These are phyloP conservation scores for Talaromyces nanjingensis DNA, from an alignment of 495 filamentous ascomycete genomes.

Conservation along the genomic window DNA sequence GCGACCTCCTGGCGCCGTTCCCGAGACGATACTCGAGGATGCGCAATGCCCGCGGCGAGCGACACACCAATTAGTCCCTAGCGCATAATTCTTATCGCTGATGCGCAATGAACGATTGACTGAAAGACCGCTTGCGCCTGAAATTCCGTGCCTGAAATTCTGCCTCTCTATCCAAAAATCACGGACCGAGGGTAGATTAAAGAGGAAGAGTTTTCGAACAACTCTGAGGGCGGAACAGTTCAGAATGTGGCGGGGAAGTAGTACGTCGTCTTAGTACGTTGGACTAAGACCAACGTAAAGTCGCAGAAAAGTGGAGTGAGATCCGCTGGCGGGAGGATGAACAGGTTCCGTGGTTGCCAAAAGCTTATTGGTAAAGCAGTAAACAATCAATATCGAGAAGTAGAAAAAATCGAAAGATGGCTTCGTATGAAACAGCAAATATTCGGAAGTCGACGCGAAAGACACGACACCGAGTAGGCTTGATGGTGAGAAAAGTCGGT, in stretches of 20 bases:
- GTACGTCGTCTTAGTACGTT: neutral
- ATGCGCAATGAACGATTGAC: neutral
- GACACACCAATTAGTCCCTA: conserved; percentile 14
- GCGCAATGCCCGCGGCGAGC: conserved; percentile 20
- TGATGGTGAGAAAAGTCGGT: neutral
- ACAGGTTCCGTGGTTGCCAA: neutral
- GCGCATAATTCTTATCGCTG: conserved; percentile 19
- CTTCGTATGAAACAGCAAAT: neutral
- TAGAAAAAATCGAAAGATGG: neutral
- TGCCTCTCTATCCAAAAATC: neutral
- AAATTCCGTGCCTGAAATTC: neutral
- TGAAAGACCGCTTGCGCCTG: neutral
- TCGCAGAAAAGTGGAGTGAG: neutral
- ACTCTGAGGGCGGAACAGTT: conserved; percentile 1
- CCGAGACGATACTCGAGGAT: conserved; percentile 19
- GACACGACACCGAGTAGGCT: neutral
- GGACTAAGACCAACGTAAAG: neutral
- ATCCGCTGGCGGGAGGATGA: neutral
- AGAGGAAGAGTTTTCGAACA: neutral
- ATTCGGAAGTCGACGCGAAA: neutral
- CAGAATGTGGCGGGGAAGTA: conserved; percentile 5
- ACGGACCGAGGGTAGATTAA: neutral
- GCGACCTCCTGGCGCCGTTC: conserved; percentile 17
- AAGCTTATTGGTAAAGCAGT: neutral
- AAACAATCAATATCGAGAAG: neutral